Base-by-base conservation (phyloP, 2,329 filamentous ascomycete genomes). In the Alternaria brassicicola region DNA sequence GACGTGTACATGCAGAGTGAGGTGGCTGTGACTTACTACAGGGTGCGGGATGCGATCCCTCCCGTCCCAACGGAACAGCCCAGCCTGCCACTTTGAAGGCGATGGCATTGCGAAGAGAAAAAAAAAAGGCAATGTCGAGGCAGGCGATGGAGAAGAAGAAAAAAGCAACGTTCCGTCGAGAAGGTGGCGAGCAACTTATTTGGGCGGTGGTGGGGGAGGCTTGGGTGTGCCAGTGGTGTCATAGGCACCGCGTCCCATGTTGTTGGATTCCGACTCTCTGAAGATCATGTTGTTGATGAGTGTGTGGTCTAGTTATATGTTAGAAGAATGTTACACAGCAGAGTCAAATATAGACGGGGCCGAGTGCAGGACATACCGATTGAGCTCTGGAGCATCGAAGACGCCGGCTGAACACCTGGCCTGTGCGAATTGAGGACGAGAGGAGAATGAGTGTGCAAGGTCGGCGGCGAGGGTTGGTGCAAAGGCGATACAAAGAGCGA, bases 221-320 rank as follows among this genome's bases (percentile, higher is more conserved):
- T 81, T 80, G 49, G 78, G 76, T n/a, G 79, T 78, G 61, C 80
- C 80, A n/a, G 80, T 82, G 26, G 79, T 82, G 67, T 82, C 80
- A 71, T 82, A 82, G 60, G 79, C 79, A 60, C 80, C 80, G 64
- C 80, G 79, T 57, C 79, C 80, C 80, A 82, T 82, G 75, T 80
- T 80, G 70, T 68, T 77, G 50, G 75, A 71, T 62, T 75, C 70
- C 55, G 73, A 74, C 59, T 78, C 76, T 73, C 76, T 74, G 72
- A 76, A 66, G 65, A 81, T 80, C 79, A 81, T 80, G 52, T 60
- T 75, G 69, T 58, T 50, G 64, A 59, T 60, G 66, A 59, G 56
- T 61, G 57, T 41, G 47, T 49, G 17, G 64, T 59, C 67, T 73
- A 62, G 52, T 73, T 73, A 71, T 74, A 74, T 54, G 67, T 76